Percentiles rank a stretch among this genome's conserved stretches.
Conservation (phyloP, 2,329 filamentous ascomycete genomes). For the Aureobasidium musti region DNA sequence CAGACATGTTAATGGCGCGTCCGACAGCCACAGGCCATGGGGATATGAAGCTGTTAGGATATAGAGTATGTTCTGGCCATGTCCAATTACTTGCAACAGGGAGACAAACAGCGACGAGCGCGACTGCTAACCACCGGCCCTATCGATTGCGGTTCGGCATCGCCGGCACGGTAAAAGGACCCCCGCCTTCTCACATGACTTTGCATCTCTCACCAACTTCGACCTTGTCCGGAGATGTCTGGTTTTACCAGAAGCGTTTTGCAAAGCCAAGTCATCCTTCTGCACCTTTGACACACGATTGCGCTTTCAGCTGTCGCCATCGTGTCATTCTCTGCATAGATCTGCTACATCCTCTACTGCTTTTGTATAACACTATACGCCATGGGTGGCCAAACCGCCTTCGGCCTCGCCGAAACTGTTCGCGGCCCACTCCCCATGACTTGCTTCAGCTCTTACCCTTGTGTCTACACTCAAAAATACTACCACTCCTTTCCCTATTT, state of each 20-base stretch:
- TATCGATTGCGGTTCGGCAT: conserved; percentile 21
- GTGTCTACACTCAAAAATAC: conserved; percentile 12
- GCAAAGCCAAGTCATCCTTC: not conserved
- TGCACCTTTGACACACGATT: not conserved
- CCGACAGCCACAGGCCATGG: not conserved
- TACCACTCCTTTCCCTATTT: conserved; percentile 18
- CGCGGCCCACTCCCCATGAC: conserved; percentile 17
- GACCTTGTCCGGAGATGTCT: not conserved
- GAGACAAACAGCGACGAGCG: not conserved
- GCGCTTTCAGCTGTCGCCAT: not conserved
- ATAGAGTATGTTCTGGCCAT: not conserved
- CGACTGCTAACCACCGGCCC: not conserved
- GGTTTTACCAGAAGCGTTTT: not conserved
- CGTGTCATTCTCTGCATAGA: not conserved
- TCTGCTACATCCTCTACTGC: not conserved
- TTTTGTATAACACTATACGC: not conserved
- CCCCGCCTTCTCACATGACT: not conserved
- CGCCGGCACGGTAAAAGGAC: not conserved
- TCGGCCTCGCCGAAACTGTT: conserved; percentile 14
- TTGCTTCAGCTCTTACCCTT: conserved; percentile 17
- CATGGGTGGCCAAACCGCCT: conserved; percentile 21
- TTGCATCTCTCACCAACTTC: not conserved
- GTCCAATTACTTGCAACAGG: not conserved
- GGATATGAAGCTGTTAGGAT: conserved; percentile 8
- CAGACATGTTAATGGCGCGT: conserved; percentile 3